Base-by-base conservation (phyloP, 169 alveolate genomes). In the Babesia gibsoni region DNA sequence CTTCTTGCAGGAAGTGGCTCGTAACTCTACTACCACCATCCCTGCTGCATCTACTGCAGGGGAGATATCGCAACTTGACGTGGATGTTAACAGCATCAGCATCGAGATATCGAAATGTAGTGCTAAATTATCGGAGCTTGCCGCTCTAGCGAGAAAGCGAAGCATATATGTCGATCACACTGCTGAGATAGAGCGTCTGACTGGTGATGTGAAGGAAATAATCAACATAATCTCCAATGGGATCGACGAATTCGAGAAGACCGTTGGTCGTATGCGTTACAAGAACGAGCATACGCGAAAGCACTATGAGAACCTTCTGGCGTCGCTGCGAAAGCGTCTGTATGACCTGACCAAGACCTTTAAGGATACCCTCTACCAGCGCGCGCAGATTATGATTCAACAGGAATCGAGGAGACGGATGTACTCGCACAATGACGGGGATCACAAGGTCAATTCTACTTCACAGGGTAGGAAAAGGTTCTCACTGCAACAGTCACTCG, bases 361-460 rank as follows among this genome's bases (percentile, higher is more conserved):
- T 25, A 87, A 87, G 79, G 92, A 87, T 37, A 72, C 77, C 12
- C 43, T 87, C 8, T 86, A 87, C 32, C 88, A 82, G 54, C 50
- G 92, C 50, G 83, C 90, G 12, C 73, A 87, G 70, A 80, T 78
- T 23, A 87, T 87, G 89, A 79, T 72, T 45, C 81, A 87, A 33
- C 92, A 87, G 66, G 90, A 82, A 46, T 54, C 61, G 30, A 66
- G 92, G 29, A 70, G 92, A 20, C 75, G 82, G 52, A 75, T 87
- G 83, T 87, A 87, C 59, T 67, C 88, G 43, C 70, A 53, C 30
- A 79, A 41, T n/a, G 82, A 79, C 58, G 33, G 53, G 45, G 59
- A 66, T 25, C 63, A 50, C 52, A 67, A 32, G 46, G 36, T 23
- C 37, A 43, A 10, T 29, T 35, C 42, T 22, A 1, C 70, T 32